Evolutionary conservation across 164 flowering plant genomes (phyloP).

Genomic region (Aristolochia fimbriata): DNA sequence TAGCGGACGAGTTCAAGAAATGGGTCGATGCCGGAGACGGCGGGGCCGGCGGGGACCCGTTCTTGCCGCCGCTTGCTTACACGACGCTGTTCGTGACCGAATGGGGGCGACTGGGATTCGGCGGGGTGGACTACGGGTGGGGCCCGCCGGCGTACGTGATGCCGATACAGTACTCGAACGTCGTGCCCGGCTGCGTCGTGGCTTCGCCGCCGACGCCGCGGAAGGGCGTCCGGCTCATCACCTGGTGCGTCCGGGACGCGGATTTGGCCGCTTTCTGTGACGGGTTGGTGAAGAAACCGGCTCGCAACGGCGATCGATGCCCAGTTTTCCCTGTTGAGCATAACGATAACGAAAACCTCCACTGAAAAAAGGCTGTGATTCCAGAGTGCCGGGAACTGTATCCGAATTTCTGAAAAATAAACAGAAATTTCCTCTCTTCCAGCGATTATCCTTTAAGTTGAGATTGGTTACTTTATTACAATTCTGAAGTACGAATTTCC

Average conservation of each 20-base stretch:
- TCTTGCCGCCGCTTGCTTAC: constrained; percentile 34
- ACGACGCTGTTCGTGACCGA: constrained; percentile 49
- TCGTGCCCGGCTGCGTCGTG: constrained; percentile 41
- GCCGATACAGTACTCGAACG: constrained; percentile 45
- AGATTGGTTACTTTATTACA: too few species aligned
- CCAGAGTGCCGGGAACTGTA: too few species aligned
- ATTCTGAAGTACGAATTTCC: too few species aligned
- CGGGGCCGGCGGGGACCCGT: constrained; percentile 25
- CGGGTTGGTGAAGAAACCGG: constrained; percentile 10
- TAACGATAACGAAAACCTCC: too few species aligned
- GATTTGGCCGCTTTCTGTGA: constrained; percentile 31
- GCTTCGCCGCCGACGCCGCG: constrained; percentile 32
- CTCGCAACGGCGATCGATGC: too few species aligned
- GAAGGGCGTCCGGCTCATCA: constrained; percentile 49
- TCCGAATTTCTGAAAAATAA: too few species aligned
- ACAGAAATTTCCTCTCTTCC: too few species aligned
- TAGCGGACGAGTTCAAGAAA: constrained; percentile 29
- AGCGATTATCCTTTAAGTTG: too few species aligned
- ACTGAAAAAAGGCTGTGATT: too few species aligned
- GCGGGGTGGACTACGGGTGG: constrained; percentile 60
- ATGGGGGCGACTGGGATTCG: constrained; percentile 60
- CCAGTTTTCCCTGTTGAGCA: too few species aligned
- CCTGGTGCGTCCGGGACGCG: constrained; percentile 40
- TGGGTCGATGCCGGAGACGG: constrained; percentile 24
- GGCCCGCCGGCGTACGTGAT: constrained; percentile 45